Base-by-base conservation (phyloP, 352 stramenopile genomes). In the Thalassiosira livingstoniorum region DNA sequence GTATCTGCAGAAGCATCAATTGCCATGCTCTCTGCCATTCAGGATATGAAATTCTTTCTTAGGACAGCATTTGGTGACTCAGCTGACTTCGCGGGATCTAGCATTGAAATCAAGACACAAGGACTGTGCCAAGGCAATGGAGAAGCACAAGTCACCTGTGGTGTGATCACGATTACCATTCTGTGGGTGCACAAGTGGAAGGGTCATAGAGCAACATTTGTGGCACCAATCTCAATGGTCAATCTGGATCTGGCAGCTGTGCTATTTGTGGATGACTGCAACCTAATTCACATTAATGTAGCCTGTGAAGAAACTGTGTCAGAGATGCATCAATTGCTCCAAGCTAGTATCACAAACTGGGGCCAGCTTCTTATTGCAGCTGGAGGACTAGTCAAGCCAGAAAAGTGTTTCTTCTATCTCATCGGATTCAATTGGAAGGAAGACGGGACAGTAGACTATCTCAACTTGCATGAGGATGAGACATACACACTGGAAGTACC, bases 31-130 rank as follows among this genome's bases (percentile, higher is more conserved):
- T 18, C 31, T 23, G 60, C 34, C 5, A 61, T 61, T 13, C 53
- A 61, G 34, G 25, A 61, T 25, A 61, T 61, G 53, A 61, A 61
- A 27, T 61, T 35, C 27, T 61, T 61, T 25, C 53, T 61, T 13
- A 27, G 53, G 18, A 61, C n/a, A 11, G 53, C 18, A 10, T 34
- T 18, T 61, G 53, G 21, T 4, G 53, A 34, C 3, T 27, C 25
- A 18, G 27, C 53, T 32, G 34, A 3, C 13, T 55, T 7, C 27
- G 45, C 45, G 18, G 18, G 27, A 27, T 27, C 18, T 55, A 23
- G 18, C n/a, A 55, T 55, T 13, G 45, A 61, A 10, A 27, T 61
- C 18, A 61, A 61, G 18, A 60, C 39, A 43, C 53, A 61, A 32
- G 18, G 53, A 27, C 18, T 32, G 7, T 61, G 53, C 27, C 53